These are phyloP conservation scores for Zygosaccharomyces rouxii DNA, from an alignment of 805 yeast species.

Conservation along the genomic window DNA sequence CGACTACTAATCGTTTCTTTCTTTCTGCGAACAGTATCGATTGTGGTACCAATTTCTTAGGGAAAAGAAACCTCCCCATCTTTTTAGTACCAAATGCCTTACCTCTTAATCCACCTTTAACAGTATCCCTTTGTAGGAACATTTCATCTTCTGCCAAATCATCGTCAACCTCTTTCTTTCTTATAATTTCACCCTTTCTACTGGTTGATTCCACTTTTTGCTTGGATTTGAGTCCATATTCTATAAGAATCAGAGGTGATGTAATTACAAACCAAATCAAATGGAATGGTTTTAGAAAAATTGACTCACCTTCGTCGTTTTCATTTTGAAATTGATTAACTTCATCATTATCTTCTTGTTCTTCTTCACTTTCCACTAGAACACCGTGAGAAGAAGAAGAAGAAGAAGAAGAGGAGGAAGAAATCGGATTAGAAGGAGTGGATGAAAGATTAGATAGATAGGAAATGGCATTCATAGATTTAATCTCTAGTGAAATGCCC, in stretches of 20 bases:
- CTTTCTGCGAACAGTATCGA: conserved; percentile 35
- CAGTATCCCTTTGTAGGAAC: conserved; percentile 27
- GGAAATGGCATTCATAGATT: conserved; percentile 24
- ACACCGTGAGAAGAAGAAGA: not conserved
- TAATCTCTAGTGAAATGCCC: not conserved
- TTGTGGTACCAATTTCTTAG: conserved; percentile 40
- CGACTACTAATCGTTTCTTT: conserved; percentile 68
- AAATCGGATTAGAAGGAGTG: not conserved
- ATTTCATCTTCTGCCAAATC: conserved; percentile 29
- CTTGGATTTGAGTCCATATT: conserved; percentile 22
- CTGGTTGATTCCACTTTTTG: conserved; percentile 9
- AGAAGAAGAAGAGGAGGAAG: not conserved
- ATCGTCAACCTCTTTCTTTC: conserved; percentile 25
- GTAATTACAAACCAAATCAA: conserved; percentile 49
- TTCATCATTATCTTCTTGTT: not conserved
- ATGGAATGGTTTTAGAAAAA: conserved; percentile 47
- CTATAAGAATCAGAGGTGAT: conserved; percentile 50
- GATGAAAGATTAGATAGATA: conserved; percentile 26
- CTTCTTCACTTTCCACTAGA: not conserved
- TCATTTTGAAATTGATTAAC: not conserved
- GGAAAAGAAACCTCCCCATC: conserved; percentile 42
- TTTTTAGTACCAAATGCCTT: conserved; percentile 29
- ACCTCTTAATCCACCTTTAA: conserved; percentile 22
- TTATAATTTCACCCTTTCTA: conserved; percentile 9
- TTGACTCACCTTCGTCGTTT: not conserved